Evolutionary conservation across 495 filamentous ascomycete species (phyloP), one percentile per base, ranked within the genome.

Genomic region (Aspergillus homomorphus): DNA sequence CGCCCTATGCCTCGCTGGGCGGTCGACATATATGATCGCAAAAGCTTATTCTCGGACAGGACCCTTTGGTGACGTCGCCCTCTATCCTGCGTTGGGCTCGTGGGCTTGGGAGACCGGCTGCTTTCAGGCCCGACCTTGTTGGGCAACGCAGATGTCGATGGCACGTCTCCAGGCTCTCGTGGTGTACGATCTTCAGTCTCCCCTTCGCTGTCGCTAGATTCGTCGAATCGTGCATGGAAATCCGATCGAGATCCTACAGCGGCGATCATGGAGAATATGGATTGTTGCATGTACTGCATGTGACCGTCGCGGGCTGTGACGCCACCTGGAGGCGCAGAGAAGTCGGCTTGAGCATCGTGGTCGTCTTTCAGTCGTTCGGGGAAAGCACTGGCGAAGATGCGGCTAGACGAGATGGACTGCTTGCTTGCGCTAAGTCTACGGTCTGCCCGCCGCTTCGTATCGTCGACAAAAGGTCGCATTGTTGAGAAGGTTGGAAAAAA

Each of bases 251-350:
- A 90, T 6, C 90, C 91, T 42, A 91, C 91, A n/a, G 90, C 89
- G 16, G 92, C 90, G 59, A 98, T 92, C 73, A 98, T 82, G 53
- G 91, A 92, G 72, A 97, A 96, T 52, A 98, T 82, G 51, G 90
- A 93, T 74, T 97, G 92, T 72, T 97, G 93, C 89, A 96, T 89
- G 62, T 90, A 89, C 21, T 78, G 79, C 21, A 76, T 57, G 28
- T 79, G 69, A 44, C 69, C 69, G 51, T 79, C 79, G 23, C 73
- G 67, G 23, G 75, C 58, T n/a, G 60, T 57, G 50, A 61, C 62
- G 18, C 59, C 69, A 23, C 54, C 66, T 12, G 77, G 76, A 3
- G 85, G 84, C 21, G 87, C 86, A 15, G 85, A 84, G 45, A 87
- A 88, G 72, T 94, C 91, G 56, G 92, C 83, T 12, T 89, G 77